These are phyloP conservation scores for Ceriops zippeliana DNA, from an alignment of 345 rosid species.

Conservation along the genomic window DNA sequence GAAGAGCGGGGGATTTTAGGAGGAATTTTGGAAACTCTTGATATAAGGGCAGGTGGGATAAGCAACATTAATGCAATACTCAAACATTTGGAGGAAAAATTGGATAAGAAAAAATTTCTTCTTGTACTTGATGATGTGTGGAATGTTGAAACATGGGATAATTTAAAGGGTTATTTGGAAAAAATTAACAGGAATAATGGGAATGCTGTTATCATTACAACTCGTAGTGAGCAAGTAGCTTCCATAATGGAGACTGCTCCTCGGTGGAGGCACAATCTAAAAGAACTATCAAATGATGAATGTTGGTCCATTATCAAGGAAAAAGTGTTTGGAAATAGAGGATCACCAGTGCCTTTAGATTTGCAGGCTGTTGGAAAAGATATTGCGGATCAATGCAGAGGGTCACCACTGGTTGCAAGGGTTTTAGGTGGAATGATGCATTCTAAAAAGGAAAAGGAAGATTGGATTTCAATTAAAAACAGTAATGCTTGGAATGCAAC, in stretches of 20 bases:
- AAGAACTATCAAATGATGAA: background rate
- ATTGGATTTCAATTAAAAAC: conserved; percentile 12
- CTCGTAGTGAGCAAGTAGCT: conserved; percentile 18
- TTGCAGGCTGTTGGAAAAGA: conserved; percentile 17
- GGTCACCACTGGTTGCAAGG: conserved; percentile 16
- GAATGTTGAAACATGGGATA: conserved; percentile 14
- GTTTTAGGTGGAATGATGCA: conserved; percentile 12
- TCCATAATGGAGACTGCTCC: background rate
- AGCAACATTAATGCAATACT: background rate
- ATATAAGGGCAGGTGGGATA: background rate
- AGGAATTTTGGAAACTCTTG: conserved; percentile 9
- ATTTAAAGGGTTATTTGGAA: conserved; percentile 8
- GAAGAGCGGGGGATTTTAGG: background rate
- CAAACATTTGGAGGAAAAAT: background rate
- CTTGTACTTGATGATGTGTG: conserved; percentile 27
- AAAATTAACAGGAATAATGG: background rate
- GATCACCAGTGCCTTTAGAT: background rate
- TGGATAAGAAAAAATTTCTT: conserved; percentile 10
- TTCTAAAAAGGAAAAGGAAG: background rate
- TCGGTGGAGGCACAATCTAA: background rate
- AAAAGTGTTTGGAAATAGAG: background rate
- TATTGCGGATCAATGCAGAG: conserved; percentile 22
- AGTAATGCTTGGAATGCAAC: background rate
- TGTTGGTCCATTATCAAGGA: conserved; percentile 21
- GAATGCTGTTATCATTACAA: conserved; percentile 15